phyloP scores from a whole-genome alignment of 2,329 filamentous ascomycete genomes.

The Exophiala sp. region DNA sequence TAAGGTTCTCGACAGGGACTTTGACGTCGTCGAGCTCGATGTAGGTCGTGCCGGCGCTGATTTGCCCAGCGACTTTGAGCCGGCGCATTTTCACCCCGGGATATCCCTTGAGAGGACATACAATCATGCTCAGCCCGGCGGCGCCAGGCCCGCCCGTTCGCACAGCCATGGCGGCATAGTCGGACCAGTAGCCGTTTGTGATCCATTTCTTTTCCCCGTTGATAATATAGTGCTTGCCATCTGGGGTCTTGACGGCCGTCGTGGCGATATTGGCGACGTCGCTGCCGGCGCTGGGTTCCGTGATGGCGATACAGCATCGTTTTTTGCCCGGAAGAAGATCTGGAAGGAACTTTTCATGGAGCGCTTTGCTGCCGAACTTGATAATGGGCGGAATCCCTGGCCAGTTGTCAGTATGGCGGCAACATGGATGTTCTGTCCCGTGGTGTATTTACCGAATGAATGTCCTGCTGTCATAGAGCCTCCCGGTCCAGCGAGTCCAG shows the following conservation, averaged over 20 bases:
- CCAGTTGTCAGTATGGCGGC: not conserved
- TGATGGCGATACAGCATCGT: slow-evolving; percentile 69
- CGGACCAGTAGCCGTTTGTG: slow-evolving; percentile 65
- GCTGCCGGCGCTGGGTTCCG: slow-evolving; percentile 66
- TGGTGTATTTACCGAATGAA: slow-evolving; percentile 47
- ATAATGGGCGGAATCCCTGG: slow-evolving; percentile 61
- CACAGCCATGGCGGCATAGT: slow-evolving; percentile 65
- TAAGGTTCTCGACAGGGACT: slow-evolving; percentile 63
- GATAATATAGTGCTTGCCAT: slow-evolving; percentile 62
- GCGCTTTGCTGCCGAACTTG: slow-evolving; percentile 57
- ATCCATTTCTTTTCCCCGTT: slow-evolving; percentile 73
- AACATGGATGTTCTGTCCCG: not conserved
- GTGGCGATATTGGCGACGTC: slow-evolving; percentile 70
- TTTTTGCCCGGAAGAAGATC: slow-evolving; percentile 62
- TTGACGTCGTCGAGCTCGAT: slow-evolving; percentile 71
- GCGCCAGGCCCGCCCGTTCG: slow-evolving; percentile 62
- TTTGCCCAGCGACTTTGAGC: slow-evolving; percentile 60
- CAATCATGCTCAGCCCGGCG: slow-evolving; percentile 58
- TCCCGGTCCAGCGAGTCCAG: slow-evolving; percentile 58
- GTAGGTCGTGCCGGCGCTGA: slow-evolving; percentile 63
- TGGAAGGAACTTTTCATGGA: slow-evolving; percentile 63
- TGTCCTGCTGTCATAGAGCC: slow-evolving; percentile 65
- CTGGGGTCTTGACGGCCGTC: slow-evolving; percentile 55
- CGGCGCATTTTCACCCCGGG: slow-evolving; percentile 63
- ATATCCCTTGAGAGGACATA: slow-evolving; percentile 63